Evolutionary conservation across 306 rosid genomes (phyloP).

Genomic region (Ammopiptanthus mongolicus): DNA sequence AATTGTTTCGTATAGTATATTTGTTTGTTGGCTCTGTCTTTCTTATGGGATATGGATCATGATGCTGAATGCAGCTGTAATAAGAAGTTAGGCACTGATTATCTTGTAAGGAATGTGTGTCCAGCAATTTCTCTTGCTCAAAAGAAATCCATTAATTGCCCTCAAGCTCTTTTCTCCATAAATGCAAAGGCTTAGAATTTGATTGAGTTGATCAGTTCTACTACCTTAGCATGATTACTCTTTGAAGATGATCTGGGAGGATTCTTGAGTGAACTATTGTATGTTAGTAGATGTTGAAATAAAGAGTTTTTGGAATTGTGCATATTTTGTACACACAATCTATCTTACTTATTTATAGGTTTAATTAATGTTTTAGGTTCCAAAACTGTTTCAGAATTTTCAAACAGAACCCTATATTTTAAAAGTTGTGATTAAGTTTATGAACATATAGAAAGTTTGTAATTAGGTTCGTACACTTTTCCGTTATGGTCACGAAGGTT

Average conservation of each 20-base stretch:
- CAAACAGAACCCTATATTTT: too few relatives aligned
- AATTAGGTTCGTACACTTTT: too few relatives aligned
- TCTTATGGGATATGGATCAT: neutral
- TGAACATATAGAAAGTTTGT: too few relatives aligned
- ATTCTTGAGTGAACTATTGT: neutral
- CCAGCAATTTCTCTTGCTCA: neutral
- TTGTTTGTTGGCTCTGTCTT: neutral
- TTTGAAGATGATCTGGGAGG: neutral
- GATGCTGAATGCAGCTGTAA: neutral
- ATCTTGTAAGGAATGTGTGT: neutral
- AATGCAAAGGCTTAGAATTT: neutral
- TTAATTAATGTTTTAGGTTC: too few relatives aligned
- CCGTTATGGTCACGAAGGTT: too few relatives aligned
- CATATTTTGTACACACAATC: neutral
- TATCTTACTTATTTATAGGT: neutral
- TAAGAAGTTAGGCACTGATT: neutral
- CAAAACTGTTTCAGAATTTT: too few relatives aligned
- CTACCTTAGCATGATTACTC: neutral
- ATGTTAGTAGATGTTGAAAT: neutral
- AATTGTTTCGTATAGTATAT: neutral
- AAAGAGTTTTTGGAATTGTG: neutral
- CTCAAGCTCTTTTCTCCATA: neutral
- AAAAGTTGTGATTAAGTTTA: too few relatives aligned
- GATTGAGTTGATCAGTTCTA: neutral
- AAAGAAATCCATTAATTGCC: conserved; percentile 1